Base-by-base conservation (phyloP, 2,329 filamentous ascomycete genomes). In the Mycogone perniciosa region DNA sequence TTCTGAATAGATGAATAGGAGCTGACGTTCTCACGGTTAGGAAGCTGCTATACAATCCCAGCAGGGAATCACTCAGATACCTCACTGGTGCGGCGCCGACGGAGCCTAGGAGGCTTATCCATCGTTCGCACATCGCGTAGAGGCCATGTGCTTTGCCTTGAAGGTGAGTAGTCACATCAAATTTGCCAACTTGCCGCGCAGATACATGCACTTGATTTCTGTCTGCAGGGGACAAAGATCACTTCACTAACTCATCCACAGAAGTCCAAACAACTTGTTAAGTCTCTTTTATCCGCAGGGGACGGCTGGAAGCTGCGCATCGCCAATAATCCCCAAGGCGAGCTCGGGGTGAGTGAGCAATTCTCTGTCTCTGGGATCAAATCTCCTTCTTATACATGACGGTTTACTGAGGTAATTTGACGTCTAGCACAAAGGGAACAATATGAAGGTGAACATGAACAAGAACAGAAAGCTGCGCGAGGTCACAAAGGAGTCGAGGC, bases 81-180 rank as follows among this genome's bases (percentile, higher is more conserved):
- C 58, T 42, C 50, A 48, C 45, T 64, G 61, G 61, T 63, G 59
- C 50, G 57, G 53, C 50, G 56, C 59, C 44, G 61, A 64, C 40
- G 61, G 62, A 44, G 56, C 56, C 27, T 65, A 61, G 63, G 63
- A 64, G 56, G 57, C 60, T 50, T 62, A 61, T 50, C 34, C 42
- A 38, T 55, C 57, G 37, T 59, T 64, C 43, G 46, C 44, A 47
- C 53, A 48, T 10, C 60, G 63, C 13, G 50, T 65, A 20, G 56
- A 57, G n/a, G 55, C 58, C 27, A 59, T 65, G 8, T 59, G 59
- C 51, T 56, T 56, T 34, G 53, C 54, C 31, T 44, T 61, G 13
- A 53, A 47, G 52, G 59, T 57, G 13, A 55, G 55, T 46, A 6
- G 6, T 35, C 2, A 11, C 13, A 13, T 29, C 13, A 20, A 29